Base-by-base conservation (phyloP, 192 early-diverging fungal genomes). In the Coemansia sp. region DNA sequence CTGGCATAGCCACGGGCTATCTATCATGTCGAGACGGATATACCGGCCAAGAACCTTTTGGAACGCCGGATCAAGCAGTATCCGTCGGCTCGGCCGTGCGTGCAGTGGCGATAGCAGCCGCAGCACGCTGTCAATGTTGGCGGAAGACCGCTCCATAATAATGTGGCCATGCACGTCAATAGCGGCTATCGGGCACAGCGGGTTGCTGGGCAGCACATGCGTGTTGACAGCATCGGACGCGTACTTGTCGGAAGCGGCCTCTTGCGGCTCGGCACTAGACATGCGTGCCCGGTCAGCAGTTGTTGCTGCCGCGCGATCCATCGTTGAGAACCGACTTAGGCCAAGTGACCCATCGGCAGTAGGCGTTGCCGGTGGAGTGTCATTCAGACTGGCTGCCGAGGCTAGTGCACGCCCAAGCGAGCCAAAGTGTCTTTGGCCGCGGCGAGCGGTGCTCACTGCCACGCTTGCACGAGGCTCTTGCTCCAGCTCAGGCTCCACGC, bases 41-140 rank as follows among this genome's bases (percentile, higher is more conserved):
- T 60, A 64, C 1, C 60, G 64, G 15, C 75, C 58, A 20, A 78
- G 54, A 11, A 63, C 55, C 54, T 71, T 78, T 37, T 68, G 75
- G 64, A 78, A 78, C 8, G 75, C 51, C 20, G 75, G 75, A 11
- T 78, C 75, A 32, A 78, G 53, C 44, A 78, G 64, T 2, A 49
- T 50, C 41, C 40, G 60, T 15, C 64, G 52, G 32, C 40, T 61
- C 7, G 58, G 20, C 1, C 40, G 56, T 26, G 53, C 20, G 26
- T 51, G 51, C 3, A 78, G 47, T 11, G 75, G 75, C 32, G 58
- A 60, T 18, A 78, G 41, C 28, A 78, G 41, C 15, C 64, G 64
- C 23, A 71, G 36, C 26, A 78, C 57, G 12, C 61, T 56, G 37
- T 58, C 52, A 37, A 78, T 71, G 44, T 67, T 67, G 20, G 34